These are phyloP conservation scores for Huntiella omanensis DNA, from an alignment of 2,329 filamentous ascomycete genomes.

Conservation along the genomic window DNA sequence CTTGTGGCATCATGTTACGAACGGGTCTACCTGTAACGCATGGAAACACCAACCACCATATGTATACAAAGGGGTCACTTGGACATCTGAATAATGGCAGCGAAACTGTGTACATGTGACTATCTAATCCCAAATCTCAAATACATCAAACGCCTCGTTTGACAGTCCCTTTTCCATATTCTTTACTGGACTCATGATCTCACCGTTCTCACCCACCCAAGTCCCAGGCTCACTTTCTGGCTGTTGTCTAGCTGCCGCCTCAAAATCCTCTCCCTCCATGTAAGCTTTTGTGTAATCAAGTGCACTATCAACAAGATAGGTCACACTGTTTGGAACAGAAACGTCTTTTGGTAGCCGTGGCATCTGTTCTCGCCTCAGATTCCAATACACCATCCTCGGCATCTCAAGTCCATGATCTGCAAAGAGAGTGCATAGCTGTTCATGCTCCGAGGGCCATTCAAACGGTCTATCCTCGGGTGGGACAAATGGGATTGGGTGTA, in stretches of 20 bases:
- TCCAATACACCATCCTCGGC: conserved; percentile 43
- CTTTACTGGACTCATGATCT: conserved; percentile 24
- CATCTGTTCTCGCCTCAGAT: conserved; percentile 28
- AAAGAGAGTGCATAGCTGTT: not conserved
- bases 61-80: too few species aligned
- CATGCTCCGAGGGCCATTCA: conserved; percentile 21
- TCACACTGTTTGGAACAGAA: conserved; percentile 38
- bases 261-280: conserved; percentile 29
- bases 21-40: too few species aligned
- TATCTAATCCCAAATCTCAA: too few species aligned
- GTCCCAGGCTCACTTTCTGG: conserved; percentile 11
- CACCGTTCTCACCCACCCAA: conserved; percentile 14
- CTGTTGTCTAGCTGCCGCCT: conserved; percentile 20
- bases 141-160: conserved; percentile 27
- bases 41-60: too few species aligned
- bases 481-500: not conserved
- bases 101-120: too few species aligned
- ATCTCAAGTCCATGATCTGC: conserved; percentile 38
- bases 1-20: too few species aligned
- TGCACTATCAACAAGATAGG: too few species aligned
- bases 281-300: conserved; percentile 26
- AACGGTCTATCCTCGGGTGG: not conserved
- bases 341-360: conserved; percentile 30
- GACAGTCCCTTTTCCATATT: conserved; percentile 31
- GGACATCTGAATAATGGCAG: too few species aligned